Conservation (phyloP, 2,329 filamentous ascomycete genomes). For the Amylocarpus encephaloides region DNA sequence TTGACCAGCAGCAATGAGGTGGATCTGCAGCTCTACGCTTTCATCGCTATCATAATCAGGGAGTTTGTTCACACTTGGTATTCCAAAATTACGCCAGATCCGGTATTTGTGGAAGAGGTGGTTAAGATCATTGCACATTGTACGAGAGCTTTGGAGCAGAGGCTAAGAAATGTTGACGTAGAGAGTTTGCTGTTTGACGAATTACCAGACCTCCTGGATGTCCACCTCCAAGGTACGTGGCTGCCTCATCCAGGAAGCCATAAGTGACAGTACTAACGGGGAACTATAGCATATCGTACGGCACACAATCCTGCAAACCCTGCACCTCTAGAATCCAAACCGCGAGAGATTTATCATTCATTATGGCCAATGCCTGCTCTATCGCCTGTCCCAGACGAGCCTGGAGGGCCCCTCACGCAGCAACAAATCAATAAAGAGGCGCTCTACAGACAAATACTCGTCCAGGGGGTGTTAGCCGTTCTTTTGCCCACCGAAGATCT, state of each 20-base stretch:
- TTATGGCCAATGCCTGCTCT: conserved; percentile 75
- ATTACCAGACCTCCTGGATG: conserved; percentile 72
- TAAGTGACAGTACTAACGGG: conserved; percentile 3
- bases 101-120: conserved; percentile 79
- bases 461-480: conserved; percentile 72
- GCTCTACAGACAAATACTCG: conserved; percentile 81
- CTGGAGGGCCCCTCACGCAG: conserved; percentile 40
- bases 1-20: conserved; percentile 92
- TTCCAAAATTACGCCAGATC: conserved; percentile 82
- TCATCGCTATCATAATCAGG: conserved; percentile 81
- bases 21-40: conserved; percentile 86
- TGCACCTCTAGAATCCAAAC: conserved; percentile 53
- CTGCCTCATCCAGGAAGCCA: conserved; percentile 15
- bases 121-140: conserved; percentile 89
- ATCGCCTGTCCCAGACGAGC: conserved; percentile 61
- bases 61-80: conserved; percentile 96
- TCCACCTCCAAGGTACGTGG: conserved; percentile 67
- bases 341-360: conserved; percentile 73
- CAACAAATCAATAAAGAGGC: conserved; percentile 72
- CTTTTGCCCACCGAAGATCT: conserved; percentile 89
- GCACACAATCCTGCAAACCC: conserved; percentile 53
- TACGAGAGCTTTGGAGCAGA: conserved; percentile 78
- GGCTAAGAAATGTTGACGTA: conserved; percentile 74
- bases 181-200: conserved; percentile 82
- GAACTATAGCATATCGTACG: conserved; percentile 60